Percentiles rank a stretch among this genome's conserved stretches.
Conservation (phyloP, 805 yeast species). For the Pichia scutulata region DNA sequence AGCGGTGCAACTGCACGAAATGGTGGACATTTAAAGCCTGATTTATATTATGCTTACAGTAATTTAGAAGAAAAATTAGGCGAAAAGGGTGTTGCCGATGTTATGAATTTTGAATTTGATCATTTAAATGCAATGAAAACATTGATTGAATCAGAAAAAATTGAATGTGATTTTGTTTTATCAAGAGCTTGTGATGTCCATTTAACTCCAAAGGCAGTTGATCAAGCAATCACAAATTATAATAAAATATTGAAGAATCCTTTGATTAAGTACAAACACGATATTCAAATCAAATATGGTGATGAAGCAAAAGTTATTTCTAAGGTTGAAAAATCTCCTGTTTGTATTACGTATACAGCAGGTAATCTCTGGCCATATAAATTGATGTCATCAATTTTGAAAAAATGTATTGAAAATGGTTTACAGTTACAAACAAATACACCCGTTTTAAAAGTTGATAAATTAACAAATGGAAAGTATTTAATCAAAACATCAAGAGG, state of each 20-base stretch:
- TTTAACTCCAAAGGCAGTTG: slow-evolving; percentile 11
- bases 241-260: slow-evolving; percentile 10
- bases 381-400: slow-evolving; percentile 29
- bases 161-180: slow-evolving; percentile 28
- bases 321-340: slow-evolving; percentile 24
- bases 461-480: slow-evolving; percentile 24
- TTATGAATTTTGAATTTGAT: slow-evolving; percentile 31
- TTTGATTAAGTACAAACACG: slow-evolving; percentile 17
- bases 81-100: slow-evolving; percentile 28
- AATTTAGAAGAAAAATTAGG: slow-evolving; percentile 17
- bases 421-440: slow-evolving; percentile 37
- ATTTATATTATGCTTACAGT: slow-evolving; percentile 15
- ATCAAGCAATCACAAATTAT: slow-evolving; percentile 21
- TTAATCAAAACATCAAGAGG: slow-evolving; percentile 27
- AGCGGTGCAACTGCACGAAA: slow-evolving; percentile 41
- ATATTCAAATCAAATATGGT: slow-evolving; percentile 27
- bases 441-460: slow-evolving; percentile 25
- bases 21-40: slow-evolving; percentile 43
- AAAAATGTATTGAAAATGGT: slow-evolving; percentile 26
- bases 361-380: slow-evolving; percentile 40
- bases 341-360: slow-evolving; percentile 33
- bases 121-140: slow-evolving; percentile 29
- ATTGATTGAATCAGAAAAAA: slow-evolving; percentile 25
- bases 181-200: slow-evolving; percentile 27
- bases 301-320: slow-evolving; percentile 25